A percentile compares a stretch with the other conserved stretches of the same genome.
Evolutionary conservation across 257 asterid species (phyloP).

Genomic region (Fraxinus cuspidata): DNA sequence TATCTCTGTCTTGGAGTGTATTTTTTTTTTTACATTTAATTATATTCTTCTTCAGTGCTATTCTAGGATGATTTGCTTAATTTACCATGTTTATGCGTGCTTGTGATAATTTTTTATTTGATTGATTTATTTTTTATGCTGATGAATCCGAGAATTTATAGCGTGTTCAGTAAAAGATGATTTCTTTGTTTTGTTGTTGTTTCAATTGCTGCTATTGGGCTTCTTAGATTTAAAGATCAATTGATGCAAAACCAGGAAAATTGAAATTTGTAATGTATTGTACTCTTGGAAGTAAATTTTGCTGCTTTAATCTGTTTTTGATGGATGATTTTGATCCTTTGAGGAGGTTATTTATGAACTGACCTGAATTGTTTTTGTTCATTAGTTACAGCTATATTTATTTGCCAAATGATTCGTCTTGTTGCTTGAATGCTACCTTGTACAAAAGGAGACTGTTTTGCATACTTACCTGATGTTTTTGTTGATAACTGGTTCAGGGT

Average conservation of each 20-base stretch:
- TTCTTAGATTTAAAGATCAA: slow-evolving; percentile 13
- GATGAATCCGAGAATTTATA: slow-evolving; percentile 20
- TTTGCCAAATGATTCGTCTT: background rate
- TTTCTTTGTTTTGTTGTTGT: background rate
- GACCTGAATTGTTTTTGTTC: slow-evolving; percentile 1
- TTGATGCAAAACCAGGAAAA: background rate
- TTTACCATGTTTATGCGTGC: background rate
- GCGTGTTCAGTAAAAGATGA: background rate
- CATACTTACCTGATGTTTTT: slow-evolving; percentile 1
- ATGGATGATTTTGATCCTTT: background rate
- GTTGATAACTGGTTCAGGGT: slow-evolving; percentile 26
- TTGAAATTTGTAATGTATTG: background rate
- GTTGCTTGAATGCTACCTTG: background rate
- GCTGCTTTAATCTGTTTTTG: background rate
- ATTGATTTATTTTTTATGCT: slow-evolving; percentile 13
- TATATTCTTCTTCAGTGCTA: slow-evolving; percentile 4
- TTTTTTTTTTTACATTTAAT: slow-evolving; percentile 8
- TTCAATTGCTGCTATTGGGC: background rate
- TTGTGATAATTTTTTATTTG: slow-evolving; percentile 21
- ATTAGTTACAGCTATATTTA: background rate
- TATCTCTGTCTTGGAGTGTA: slow-evolving; percentile 12
- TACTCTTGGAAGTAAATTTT: slow-evolving; percentile 5
- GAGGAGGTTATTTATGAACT: background rate
- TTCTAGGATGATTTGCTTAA: background rate
- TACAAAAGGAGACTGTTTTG: background rate